Conservation (phyloP, 2,329 filamentous ascomycete genomes). For the Cladosporium phlei region DNA sequence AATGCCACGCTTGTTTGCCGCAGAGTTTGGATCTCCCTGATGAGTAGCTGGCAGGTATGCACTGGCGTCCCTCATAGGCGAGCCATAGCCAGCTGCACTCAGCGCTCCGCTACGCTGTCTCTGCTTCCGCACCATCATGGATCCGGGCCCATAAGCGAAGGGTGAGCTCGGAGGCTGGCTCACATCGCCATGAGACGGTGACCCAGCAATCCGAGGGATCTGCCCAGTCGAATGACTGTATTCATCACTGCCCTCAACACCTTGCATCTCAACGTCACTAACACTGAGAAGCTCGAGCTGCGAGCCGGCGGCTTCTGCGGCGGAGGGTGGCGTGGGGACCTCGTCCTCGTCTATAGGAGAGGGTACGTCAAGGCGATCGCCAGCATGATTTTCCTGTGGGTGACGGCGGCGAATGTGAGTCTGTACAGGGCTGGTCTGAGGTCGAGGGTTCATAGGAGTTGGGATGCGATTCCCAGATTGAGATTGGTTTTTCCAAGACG, state of each 20-base stretch:
- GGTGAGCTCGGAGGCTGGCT: not conserved
- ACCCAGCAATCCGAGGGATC: constrained; percentile 3
- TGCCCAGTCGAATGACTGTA: not conserved
- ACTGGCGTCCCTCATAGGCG: constrained; percentile 18
- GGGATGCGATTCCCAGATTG: constrained; percentile 16
- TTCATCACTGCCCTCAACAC: not conserved
- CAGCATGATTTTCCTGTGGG: constrained; percentile 26
- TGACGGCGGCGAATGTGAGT: constrained; percentile 29
- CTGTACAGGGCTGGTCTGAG: constrained; percentile 19
- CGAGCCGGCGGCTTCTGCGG: constrained; percentile 31
- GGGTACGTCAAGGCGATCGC: constrained; percentile 29
- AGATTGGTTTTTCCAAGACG: constrained; percentile 18
- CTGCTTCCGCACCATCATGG: constrained; percentile 31
- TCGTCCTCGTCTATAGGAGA: constrained; percentile 35
- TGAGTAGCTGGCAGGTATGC: not conserved
- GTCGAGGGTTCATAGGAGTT: constrained; percentile 18
- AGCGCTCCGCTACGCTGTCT: constrained; percentile 33
- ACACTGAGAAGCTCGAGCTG: constrained; percentile 34
- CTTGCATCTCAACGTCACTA: constrained; percentile 32
- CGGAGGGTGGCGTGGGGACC: constrained; percentile 30
- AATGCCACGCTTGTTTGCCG: constrained; percentile 34
- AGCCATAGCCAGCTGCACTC: constrained; percentile 24
- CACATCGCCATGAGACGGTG: not conserved
- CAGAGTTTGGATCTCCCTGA: not conserved
- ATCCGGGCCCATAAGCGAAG: constrained; percentile 14